A percentile compares a stretch with the other conserved stretches of the same genome.
phyloP scores from a whole-genome alignment of 2,329 filamentous ascomycete genomes.

The Capronia epimyces region DNA sequence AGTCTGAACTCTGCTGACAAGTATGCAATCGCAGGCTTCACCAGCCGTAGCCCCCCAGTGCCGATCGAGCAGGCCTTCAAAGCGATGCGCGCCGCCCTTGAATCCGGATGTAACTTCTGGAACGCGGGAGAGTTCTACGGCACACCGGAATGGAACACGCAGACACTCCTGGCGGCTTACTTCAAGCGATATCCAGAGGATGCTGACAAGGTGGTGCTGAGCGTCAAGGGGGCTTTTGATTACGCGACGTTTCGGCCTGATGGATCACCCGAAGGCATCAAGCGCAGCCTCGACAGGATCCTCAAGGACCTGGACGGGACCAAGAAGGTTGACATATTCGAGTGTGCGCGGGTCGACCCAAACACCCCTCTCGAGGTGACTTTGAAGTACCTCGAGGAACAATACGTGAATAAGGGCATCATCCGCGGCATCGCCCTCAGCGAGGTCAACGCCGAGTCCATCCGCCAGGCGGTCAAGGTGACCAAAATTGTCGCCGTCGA shows the following conservation, averaged over 20 bases:
- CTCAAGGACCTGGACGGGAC: slow-evolving; percentile 47
- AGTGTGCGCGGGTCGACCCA: slow-evolving; percentile 52
- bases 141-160: slow-evolving; percentile 50
- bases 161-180: slow-evolving; percentile 56
- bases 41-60: slow-evolving; percentile 8
- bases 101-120: slow-evolving; percentile 49
- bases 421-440: slow-evolving; percentile 41
- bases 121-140: slow-evolving; percentile 64
- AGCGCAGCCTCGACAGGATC: slow-evolving; percentile 54
- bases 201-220: slow-evolving; percentile 55
- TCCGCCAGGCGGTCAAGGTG: slow-evolving; percentile 34
- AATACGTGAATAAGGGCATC: slow-evolving; percentile 36
- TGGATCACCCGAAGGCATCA: slow-evolving; percentile 50
- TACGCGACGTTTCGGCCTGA: slow-evolving; percentile 36
- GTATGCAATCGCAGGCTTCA: slow-evolving; percentile 27
- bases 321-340: slow-evolving; percentile 52
- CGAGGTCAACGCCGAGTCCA: slow-evolving; percentile 41
- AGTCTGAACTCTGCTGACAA: no score
- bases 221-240: slow-evolving; percentile 53
- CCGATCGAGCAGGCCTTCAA: slow-evolving; percentile 39
- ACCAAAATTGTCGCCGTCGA: slow-evolving; percentile 48
- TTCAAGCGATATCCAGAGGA: slow-evolving; percentile 60
- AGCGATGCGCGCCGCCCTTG: slow-evolving; percentile 52
- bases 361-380: slow-evolving; percentile 47
- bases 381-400: slow-evolving; percentile 31